phyloP scores from a whole-genome alignment of 768 basidiomycete species.

The Calocera cornea region DNA sequence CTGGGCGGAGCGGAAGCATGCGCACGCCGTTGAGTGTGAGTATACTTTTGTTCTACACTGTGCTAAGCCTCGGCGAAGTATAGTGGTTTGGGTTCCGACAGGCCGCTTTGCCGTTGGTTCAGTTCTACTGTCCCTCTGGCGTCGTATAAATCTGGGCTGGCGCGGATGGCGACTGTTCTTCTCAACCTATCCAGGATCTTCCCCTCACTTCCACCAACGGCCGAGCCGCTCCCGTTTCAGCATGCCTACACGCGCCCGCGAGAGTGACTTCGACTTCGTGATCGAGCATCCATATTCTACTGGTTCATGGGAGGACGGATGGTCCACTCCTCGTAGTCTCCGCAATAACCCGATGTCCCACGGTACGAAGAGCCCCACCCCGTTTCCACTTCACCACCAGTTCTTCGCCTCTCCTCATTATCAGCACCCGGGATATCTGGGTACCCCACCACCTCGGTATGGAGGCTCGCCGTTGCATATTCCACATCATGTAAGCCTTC shows the following conservation, averaged over 20 bases:
- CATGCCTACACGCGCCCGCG: too few relatives aligned
- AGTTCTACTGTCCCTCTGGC: neutral
- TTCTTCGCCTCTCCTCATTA: too few relatives aligned
- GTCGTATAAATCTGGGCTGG: neutral
- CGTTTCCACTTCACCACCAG: too few relatives aligned
- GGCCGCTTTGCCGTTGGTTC: neutral
- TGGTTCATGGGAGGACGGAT: neutral
- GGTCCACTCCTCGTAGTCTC: too few relatives aligned
- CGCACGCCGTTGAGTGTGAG: neutral
- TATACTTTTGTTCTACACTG: neutral
- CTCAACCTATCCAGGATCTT: neutral
- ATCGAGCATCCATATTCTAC: neutral
- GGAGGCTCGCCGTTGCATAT: too few relatives aligned
- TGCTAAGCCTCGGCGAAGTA: slow-evolving; percentile 2
- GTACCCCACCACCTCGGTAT: too few relatives aligned
- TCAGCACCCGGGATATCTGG: too few relatives aligned
- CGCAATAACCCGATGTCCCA: too few relatives aligned
- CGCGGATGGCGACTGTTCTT: neutral
- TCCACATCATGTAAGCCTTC: too few relatives aligned
- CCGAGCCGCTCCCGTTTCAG: neutral
- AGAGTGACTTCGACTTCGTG: too few relatives aligned
- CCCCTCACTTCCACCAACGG: neutral
- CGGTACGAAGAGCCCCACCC: too few relatives aligned
- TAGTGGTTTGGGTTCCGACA: neutral
- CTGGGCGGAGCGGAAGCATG: neutral